Percentiles rank a stretch among this genome's conserved stretches.
Conservation (phyloP, 768 basidiomycete genomes). For the Lyophyllum atratum region DNA sequence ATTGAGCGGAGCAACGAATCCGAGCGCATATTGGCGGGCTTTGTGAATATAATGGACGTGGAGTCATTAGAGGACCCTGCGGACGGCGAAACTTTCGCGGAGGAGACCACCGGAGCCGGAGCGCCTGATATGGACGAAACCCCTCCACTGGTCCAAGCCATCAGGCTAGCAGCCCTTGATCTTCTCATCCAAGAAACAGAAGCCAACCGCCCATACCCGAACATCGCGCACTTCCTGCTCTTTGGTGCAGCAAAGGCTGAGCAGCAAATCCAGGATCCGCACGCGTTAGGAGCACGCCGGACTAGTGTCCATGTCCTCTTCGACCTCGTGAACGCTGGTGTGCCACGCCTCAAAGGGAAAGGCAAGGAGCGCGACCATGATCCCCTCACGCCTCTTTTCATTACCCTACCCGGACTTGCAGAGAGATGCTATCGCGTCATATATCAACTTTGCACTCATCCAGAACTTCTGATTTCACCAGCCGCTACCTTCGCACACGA, state of each 20-base stretch:
- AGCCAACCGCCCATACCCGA: slow-evolving; percentile 66
- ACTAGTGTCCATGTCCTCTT: slow-evolving; percentile 84
- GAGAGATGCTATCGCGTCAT: slow-evolving; percentile 85
- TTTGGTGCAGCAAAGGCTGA: slow-evolving; percentile 66
- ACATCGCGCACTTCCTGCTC: slow-evolving; percentile 85
- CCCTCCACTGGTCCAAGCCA: slow-evolving; percentile 61
- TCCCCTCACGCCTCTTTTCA: slow-evolving; percentile 54
- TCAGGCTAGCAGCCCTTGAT: slow-evolving; percentile 76
- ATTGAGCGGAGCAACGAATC: slow-evolving; percentile 83
- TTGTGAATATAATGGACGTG: slow-evolving; percentile 61
- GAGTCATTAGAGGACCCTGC: slow-evolving; percentile 66
- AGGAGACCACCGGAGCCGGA: slow-evolving; percentile 72
- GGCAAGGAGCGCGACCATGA: slow-evolving; percentile 37
- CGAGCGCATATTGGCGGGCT: slow-evolving; percentile 82
- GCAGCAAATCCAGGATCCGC: slow-evolving; percentile 75
- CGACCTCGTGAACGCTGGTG: slow-evolving; percentile 71
- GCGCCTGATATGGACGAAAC: slow-evolving; percentile 55
- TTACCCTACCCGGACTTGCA: slow-evolving; percentile 72
- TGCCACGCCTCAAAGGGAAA: slow-evolving; percentile 56
- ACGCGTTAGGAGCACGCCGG: slow-evolving; percentile 65
- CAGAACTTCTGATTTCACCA: slow-evolving; percentile 79
- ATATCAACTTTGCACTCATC: slow-evolving; percentile 86
- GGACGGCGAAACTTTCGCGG: slow-evolving; percentile 58
- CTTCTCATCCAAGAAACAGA: slow-evolving; percentile 79
- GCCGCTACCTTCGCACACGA: slow-evolving; percentile 83